Conservation (phyloP, 192 early-diverging fungal genomes). For the Coemansia aciculifera region DNA sequence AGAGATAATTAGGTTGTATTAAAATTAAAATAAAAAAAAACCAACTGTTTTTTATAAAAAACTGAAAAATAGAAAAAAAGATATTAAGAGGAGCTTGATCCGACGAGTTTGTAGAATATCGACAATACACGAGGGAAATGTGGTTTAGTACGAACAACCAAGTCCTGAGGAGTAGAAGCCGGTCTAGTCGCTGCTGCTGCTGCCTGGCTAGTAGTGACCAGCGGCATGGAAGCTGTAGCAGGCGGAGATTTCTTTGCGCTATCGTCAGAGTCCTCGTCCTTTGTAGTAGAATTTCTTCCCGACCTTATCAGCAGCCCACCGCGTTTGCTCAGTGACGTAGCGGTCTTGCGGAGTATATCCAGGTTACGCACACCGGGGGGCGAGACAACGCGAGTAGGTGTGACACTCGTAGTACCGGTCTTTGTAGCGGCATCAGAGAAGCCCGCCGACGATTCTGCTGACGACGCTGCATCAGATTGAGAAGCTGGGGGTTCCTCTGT, state of each 20-base stretch:
- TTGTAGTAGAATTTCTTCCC: background rate
- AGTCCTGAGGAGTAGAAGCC: constrained; percentile 7
- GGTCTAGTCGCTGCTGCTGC: too few relatives aligned
- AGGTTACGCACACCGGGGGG: constrained; percentile 24
- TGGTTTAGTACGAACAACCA: constrained; percentile 17
- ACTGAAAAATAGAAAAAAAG: constrained; percentile 7
- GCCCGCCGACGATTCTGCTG: constrained; percentile 3
- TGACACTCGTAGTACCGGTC: constrained; percentile 13
- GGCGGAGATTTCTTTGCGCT: background rate
- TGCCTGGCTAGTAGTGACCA: background rate
- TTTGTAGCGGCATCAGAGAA: constrained; percentile 36
- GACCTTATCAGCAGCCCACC: constrained; percentile 28
- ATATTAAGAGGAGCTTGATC: constrained; percentile 10
- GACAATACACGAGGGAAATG: constrained; percentile 39
- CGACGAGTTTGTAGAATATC: constrained; percentile 51
- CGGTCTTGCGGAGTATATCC: constrained; percentile 42
- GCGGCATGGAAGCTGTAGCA: background rate
- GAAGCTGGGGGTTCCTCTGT: background rate
- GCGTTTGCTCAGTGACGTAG: constrained; percentile 42
- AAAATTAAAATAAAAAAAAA: background rate
- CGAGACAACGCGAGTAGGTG: background rate
- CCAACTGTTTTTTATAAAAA: too few relatives aligned
- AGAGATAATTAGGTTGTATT: background rate
- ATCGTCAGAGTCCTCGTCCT: background rate
- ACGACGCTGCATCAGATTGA: background rate